Percentiles rank a stretch among this genome's conserved stretches.
Evolutionary conservation across 805 yeast species (phyloP).

Genomic region (Monosporozyma unispora): DNA sequence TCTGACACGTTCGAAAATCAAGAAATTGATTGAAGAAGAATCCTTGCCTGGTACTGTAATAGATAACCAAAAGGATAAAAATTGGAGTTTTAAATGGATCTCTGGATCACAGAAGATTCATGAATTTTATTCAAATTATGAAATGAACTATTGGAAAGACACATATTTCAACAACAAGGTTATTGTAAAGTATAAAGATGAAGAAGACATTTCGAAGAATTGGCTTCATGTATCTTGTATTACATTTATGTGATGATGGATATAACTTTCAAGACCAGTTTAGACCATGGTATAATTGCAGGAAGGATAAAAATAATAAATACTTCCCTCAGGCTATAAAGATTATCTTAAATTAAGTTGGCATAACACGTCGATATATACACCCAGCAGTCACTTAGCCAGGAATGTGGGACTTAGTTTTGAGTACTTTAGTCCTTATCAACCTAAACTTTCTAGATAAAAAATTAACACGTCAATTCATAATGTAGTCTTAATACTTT

Average conservation of each 20-base stretch:
- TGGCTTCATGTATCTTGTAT: constrained; percentile 23
- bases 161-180: constrained; percentile 41
- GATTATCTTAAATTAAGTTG: no score
- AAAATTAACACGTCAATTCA: no score
- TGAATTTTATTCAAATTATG: constrained; percentile 43
- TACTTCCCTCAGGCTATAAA: no score
- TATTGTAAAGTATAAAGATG: constrained; percentile 30
- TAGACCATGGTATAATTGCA: no score
- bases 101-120: constrained; percentile 30
- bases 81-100: constrained; percentile 39
- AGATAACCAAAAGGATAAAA: constrained; percentile 17
- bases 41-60: constrained; percentile 13
- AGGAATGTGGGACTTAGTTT: no score
- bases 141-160: constrained; percentile 47
- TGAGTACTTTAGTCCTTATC: no score
- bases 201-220: constrained; percentile 15
- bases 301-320: no score
- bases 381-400: no score
- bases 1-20: constrained; percentile 35
- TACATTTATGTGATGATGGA: constrained; percentile 15
- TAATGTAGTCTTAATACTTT: no score
- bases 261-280: no score
- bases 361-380: no score
- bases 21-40: constrained; percentile 19
- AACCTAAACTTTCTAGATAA: no score